A percentile compares a stretch with the other conserved stretches of the same genome.
Conservation (phyloP, 139 green algal species). For the Pleodorina starrii region DNA sequence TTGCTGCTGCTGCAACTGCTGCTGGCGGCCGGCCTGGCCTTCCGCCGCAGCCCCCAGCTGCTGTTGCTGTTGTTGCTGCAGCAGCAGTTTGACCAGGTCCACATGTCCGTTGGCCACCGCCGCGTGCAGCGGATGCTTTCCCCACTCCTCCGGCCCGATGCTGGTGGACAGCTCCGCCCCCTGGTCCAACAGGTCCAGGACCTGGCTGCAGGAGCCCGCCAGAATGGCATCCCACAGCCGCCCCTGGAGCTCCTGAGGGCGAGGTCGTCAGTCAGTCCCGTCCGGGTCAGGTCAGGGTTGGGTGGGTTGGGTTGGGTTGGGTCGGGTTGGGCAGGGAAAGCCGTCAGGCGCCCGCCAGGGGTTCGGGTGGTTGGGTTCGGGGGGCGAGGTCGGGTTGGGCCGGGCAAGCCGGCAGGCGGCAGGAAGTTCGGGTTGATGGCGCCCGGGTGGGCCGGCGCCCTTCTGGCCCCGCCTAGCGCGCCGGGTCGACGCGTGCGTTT, state of each 20-base stretch:
- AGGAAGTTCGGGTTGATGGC: too few relatives aligned
- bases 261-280: too few relatives aligned
- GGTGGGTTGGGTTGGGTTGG: too few relatives aligned
- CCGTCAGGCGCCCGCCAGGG: too few relatives aligned
- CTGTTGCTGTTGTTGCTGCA: constrained; percentile 7
- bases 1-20: not conserved
- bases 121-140: constrained; percentile 58
- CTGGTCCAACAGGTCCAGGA: constrained; percentile 29
- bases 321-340: too few relatives aligned
- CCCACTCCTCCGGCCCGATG: constrained; percentile 47
- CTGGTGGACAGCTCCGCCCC: constrained; percentile 51
- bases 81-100: constrained; percentile 51
- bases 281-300: too few relatives aligned
- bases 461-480: too few relatives aligned
- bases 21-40: not conserved
- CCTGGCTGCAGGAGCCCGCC: constrained; percentile 10
- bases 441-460: too few relatives aligned
- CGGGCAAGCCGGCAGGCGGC: too few relatives aligned
- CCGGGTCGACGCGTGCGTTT: too few relatives aligned
- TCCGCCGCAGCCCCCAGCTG: not conserved
- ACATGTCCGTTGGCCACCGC: constrained; percentile 54
- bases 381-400: too few relatives aligned
- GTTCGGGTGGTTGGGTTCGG: too few relatives aligned
- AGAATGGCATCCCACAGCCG: constrained; percentile 58
- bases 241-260: constrained; percentile 60